These are phyloP conservation scores for Daedaleopsis sinensis DNA, from an alignment of 768 basidiomycete species.

Conservation along the genomic window DNA sequence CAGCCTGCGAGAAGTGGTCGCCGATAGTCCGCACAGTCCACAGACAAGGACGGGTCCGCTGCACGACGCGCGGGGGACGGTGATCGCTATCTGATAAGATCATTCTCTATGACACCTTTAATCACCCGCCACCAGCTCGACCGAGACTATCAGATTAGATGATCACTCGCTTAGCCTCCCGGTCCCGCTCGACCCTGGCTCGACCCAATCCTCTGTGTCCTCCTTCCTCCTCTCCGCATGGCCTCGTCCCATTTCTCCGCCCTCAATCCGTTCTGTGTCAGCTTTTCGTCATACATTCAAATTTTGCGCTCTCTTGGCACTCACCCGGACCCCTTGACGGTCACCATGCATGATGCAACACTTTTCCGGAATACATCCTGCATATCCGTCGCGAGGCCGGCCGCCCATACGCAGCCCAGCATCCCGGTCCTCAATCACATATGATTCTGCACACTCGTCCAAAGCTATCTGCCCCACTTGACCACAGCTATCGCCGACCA, in stretches of 20 bases:
- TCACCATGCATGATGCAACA: background rate
- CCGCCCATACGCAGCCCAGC: too few species aligned
- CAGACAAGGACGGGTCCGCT: too few species aligned
- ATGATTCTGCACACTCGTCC: background rate
- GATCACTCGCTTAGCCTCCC: constrained; percentile 5
- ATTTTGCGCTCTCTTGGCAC: background rate
- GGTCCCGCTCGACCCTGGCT: constrained; percentile 4
- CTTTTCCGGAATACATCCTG: background rate
- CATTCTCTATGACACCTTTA: background rate
- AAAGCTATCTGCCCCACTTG: background rate
- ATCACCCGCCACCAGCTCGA: background rate
- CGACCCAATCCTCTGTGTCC: background rate
- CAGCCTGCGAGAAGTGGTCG: background rate
- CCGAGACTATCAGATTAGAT: constrained; percentile 20
- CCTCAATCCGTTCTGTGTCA: background rate
- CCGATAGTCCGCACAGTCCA: background rate
- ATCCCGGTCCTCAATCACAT: background rate
- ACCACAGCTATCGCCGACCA: background rate
- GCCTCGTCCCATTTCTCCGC: constrained; percentile 1
- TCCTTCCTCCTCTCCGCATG: constrained; percentile 11
- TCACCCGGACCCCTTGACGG: background rate
- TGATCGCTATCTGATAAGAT: constrained; percentile 27
- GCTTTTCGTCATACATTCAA: background rate
- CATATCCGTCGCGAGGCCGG: too few species aligned
- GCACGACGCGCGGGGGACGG: too few species aligned